Evolutionary conservation across 2,329 filamentous ascomycete species (phyloP), one percentile per base, ranked within the genome.

Genomic region (Neonectria coccinea): DNA sequence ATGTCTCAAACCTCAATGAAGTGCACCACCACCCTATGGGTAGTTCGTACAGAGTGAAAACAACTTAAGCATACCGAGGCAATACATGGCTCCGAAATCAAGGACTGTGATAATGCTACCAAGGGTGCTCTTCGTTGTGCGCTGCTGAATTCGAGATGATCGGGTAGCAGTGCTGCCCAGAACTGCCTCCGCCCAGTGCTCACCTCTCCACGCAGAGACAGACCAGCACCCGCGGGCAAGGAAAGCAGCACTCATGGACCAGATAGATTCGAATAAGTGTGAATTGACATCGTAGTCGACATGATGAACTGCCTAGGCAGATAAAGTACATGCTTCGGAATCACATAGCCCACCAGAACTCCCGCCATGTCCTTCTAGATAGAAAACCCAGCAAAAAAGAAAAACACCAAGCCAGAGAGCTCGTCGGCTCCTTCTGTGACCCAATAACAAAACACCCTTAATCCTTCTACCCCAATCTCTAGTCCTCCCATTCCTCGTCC

Each of bases 401-500:
- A 50, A 62, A 48, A 54, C 67, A 51, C 47, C 56, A 59, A 59
- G 41, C 29, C 55, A 47, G 48, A 57, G 36, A 42, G 42, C 39
- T 33, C 29, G 39, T 52, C 39, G 22, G 20, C 18, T 33, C 48
- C 27, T 22, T 39, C 54, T 52, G 44, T 16, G 22, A 33, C 47
- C 50, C 44, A 56, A 41, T 33, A 55, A 60, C 65, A 36, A 14
- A 51, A 44, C 58, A 56, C 36, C 20, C 45, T 59, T 74, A 6
- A 48, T 31, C 12, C 22, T 11, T 42, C 39, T 11, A 11, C n/a
- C 39, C n/a, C 18, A 18, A 42, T 18, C 31, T 65, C 25, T 42
- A 90, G 68, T 97, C 94, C 72, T 97, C 94, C 95, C 95, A 98
- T 77, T 97, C 94, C 78, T 98, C 95, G 74, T 98, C 96, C 64